Conservation (phyloP, 2,329 filamentous ascomycete species). For the Claviceps fusiformis region DNA sequence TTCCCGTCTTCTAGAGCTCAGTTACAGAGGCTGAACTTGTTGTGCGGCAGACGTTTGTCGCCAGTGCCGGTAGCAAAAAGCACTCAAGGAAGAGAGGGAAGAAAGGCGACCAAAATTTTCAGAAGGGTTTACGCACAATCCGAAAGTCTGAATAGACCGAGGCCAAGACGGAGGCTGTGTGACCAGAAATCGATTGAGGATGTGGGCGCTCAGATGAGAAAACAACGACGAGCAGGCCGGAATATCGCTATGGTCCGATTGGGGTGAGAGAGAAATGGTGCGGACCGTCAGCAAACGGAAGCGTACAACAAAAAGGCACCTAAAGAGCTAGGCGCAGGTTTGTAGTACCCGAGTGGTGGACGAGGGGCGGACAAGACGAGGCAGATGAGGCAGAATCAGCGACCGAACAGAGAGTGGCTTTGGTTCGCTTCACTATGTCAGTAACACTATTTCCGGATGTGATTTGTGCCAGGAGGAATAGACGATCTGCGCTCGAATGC, state of each 20-base stretch:
- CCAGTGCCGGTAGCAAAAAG: not conserved
- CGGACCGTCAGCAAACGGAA: not conserved
- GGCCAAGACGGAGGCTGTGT: not conserved
- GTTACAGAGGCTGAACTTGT: not conserved
- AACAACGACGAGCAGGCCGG: not conserved
- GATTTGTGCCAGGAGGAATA: not conserved
- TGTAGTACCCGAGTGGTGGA: not conserved
- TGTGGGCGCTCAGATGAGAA: not conserved
- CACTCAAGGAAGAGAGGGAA: not conserved
- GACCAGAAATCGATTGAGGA: constrained; percentile 2
- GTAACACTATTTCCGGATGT: constrained; percentile 3
- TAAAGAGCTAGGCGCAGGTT: not conserved
- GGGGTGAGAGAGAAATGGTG: not conserved
- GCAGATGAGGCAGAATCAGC: constrained; percentile 2
- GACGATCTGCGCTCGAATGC: not conserved
- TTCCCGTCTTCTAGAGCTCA: not conserved
- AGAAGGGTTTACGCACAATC: not conserved
- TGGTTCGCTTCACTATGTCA: not conserved
- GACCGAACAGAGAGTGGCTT: not conserved
- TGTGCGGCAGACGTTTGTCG: not conserved
- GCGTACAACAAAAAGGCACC: not conserved
- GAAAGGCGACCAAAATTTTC: not conserved
- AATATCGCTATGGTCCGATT: constrained; percentile 2
- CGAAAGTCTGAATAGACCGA: not conserved
- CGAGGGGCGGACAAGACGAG: not conserved